Percentiles rank a stretch among this genome's conserved stretches.
Evolutionary conservation across 345 rosid genomes (phyloP).

Genomic region (Pistacia integerrima): DNA sequence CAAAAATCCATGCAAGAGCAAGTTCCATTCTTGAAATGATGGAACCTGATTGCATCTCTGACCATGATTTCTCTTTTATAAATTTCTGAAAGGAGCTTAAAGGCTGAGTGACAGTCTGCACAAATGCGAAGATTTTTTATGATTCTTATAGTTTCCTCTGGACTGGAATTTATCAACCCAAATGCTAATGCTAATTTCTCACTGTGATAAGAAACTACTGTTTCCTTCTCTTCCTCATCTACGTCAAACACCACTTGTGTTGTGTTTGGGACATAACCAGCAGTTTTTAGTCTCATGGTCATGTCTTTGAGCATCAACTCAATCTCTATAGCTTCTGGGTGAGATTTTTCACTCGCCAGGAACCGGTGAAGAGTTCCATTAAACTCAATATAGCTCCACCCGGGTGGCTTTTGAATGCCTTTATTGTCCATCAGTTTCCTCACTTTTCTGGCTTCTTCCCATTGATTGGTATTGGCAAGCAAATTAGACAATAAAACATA

Average conservation of each 20-base stretch:
- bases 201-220: slow-evolving; percentile 41
- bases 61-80: slow-evolving; percentile 39
- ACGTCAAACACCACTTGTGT: slow-evolving; percentile 37
- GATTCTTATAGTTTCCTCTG: slow-evolving; percentile 31
- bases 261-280: slow-evolving; percentile 33
- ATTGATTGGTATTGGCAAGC: slow-evolving; percentile 29
- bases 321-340: slow-evolving; percentile 23
- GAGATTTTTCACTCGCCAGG: slow-evolving; percentile 30
- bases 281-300: slow-evolving; percentile 32
- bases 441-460: slow-evolving; percentile 39
- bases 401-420: slow-evolving; percentile 39
- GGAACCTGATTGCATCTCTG: slow-evolving; percentile 49
- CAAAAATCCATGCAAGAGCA: slow-evolving; percentile 51
- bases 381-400: slow-evolving; percentile 37
- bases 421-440: slow-evolving; percentile 38
- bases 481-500: slow-evolving; percentile 40
- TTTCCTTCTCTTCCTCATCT: slow-evolving; percentile 46
- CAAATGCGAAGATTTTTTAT: slow-evolving; percentile 51
- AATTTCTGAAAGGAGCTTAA: slow-evolving; percentile 38
- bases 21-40: slow-evolving; percentile 39
- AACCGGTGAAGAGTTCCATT: slow-evolving; percentile 36
- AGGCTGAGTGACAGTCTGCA: slow-evolving; percentile 42
- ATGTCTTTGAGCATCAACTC: slow-evolving; percentile 37
- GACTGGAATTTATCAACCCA: slow-evolving; percentile 29
- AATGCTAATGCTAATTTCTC: slow-evolving; percentile 48